Evolutionary conservation across 139 green algal species (phyloP).

Genomic region (Tetradesmus obliquus): DNA sequence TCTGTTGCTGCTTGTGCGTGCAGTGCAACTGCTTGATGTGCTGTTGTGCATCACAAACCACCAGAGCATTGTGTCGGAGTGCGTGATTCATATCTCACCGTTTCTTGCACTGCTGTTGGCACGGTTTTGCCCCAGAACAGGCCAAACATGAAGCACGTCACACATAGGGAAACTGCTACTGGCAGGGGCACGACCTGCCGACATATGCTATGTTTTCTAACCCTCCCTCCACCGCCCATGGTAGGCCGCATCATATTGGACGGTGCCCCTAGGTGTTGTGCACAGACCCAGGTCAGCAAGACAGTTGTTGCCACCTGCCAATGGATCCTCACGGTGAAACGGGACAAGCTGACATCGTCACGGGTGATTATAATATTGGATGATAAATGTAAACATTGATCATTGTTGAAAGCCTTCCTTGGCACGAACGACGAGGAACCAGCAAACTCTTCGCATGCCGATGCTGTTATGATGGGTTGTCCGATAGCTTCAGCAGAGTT

Average conservation of each 20-base stretch:
- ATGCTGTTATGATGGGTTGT: no score
- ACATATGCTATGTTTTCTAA: constrained; percentile 8
- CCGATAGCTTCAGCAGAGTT: no score
- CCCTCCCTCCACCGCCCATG: background rate
- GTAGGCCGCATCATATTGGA: background rate
- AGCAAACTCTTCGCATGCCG: no score
- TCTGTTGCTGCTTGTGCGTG: background rate
- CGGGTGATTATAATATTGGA: background rate
- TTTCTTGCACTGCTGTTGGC: constrained; percentile 2
- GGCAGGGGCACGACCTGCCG: constrained; percentile 16
- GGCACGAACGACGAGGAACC: no score
- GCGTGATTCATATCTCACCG: background rate
- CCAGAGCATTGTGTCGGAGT: no score
- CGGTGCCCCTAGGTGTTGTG: background rate
- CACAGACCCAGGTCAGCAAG: background rate
- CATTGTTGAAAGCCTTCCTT: no score
- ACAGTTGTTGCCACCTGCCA: background rate
- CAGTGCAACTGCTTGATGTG: background rate
- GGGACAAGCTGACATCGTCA: background rate
- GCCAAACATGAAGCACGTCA: constrained; percentile 36
- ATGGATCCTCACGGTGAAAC: background rate
- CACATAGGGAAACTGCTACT: constrained; percentile 31
- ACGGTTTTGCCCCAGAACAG: background rate
- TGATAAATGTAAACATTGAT: no score
- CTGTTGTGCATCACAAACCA: background rate